phyloP scores from a whole-genome alignment of 768 basidiomycete genomes.

The Austroboletus festivus region DNA sequence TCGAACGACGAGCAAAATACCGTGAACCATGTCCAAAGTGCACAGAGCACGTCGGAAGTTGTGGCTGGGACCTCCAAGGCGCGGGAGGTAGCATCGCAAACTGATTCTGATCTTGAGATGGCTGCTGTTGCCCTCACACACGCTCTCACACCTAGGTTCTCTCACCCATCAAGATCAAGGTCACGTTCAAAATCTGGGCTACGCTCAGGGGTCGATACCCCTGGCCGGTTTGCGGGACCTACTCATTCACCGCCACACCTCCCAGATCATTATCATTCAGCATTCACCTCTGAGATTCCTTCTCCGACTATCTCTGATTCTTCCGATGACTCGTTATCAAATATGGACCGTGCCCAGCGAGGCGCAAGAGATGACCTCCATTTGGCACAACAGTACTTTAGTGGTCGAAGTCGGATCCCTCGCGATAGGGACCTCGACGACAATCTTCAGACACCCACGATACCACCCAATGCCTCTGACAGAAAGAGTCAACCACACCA shows the following conservation, averaged over 20 bases:
- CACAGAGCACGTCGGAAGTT: conserved; percentile 13
- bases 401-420: conserved; percentile 56
- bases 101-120: conserved; percentile 28
- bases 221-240: conserved; percentile 54
- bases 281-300: conserved; percentile 32
- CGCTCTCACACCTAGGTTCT: conserved; percentile 28
- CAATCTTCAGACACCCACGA: conserved; percentile 59
- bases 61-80: conserved; percentile 29
- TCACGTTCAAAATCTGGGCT: conserved; percentile 38
- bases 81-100: conserved; percentile 23
- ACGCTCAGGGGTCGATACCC: conserved; percentile 61
- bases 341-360: conserved; percentile 38
- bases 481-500: conserved; percentile 12
- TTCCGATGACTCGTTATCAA: conserved; percentile 34
- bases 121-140: conserved; percentile 35
- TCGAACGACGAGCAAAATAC: conserved; percentile 11
- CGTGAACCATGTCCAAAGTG: conserved; percentile 7
- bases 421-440: conserved; percentile 60
- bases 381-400: conserved; percentile 33
- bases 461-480: conserved; percentile 31
- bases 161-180: conserved; percentile 27
- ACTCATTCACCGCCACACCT: conserved; percentile 46
- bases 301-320: conserved; percentile 41
- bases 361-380: conserved; percentile 56
- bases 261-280: conserved; percentile 10